Evolutionary conservation across 306 rosid species (phyloP).

Genomic region (Pterocarpus macrocarpus): DNA sequence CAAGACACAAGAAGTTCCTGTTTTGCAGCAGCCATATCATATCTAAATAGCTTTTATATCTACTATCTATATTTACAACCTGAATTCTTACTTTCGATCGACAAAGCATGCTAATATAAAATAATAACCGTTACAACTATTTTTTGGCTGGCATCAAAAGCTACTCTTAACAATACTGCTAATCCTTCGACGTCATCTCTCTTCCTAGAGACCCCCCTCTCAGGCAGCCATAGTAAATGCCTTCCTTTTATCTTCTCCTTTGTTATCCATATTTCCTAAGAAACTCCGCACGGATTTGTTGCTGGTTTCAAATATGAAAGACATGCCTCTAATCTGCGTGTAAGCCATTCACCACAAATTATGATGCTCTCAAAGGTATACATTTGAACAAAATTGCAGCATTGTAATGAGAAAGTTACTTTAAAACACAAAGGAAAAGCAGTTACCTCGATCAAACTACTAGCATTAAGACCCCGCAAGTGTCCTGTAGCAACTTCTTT

Average conservation of each 20-base stretch:
- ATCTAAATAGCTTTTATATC: constrained; percentile 28
- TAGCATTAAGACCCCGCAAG: constrained; percentile 54
- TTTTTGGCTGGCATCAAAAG: constrained; percentile 40
- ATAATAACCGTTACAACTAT: constrained; percentile 33
- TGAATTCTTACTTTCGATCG: constrained; percentile 28
- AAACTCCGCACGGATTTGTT: constrained; percentile 57
- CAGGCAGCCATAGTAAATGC: constrained; percentile 47
- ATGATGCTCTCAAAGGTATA: background rate
- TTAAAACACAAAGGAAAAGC: constrained; percentile 39
- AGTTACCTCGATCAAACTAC: constrained; percentile 80
- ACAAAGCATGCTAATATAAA: constrained; percentile 11
- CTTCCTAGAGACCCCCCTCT: constrained; percentile 36
- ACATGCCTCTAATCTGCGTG: constrained; percentile 76
- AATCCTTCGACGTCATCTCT: constrained; percentile 28
- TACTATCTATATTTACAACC: constrained; percentile 50
- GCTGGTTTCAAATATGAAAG: constrained; percentile 74
- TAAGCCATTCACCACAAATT: constrained; percentile 40
- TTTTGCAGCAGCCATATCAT: constrained; percentile 40
- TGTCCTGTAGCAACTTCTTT: constrained; percentile 70
- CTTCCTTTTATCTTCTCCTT: constrained; percentile 30
- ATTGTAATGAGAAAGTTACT: constrained; percentile 17
- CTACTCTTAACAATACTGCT: constrained; percentile 19
- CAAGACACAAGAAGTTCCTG: constrained; percentile 24
- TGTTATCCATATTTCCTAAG: constrained; percentile 48
- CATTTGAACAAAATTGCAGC: constrained; percentile 15